Conservation (phyloP, 352 stramenopile species). For the Phytopythium kandeliae region DNA sequence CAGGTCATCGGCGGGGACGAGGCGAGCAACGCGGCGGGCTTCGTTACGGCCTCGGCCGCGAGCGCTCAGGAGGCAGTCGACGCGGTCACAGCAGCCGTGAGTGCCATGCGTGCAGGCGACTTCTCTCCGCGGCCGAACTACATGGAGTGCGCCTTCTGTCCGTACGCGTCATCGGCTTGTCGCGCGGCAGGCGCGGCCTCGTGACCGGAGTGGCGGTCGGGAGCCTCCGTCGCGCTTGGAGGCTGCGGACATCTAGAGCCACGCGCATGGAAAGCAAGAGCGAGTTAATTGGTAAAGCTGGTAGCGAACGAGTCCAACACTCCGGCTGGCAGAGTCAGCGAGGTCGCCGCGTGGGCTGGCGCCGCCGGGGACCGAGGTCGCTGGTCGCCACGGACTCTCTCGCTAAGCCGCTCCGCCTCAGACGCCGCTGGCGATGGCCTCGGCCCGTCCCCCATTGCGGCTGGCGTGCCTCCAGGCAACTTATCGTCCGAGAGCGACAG, state of each 20-base stretch:
- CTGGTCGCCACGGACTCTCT: background rate
- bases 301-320: background rate
- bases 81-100: conserved; percentile 27
- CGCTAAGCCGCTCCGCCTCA: background rate
- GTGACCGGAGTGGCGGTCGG: background rate
- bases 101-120: conserved; percentile 32
- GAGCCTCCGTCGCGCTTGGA: background rate
- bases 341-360: background rate
- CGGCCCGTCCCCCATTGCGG: background rate
- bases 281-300: background rate
- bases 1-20: conserved; percentile 48
- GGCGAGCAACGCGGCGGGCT: background rate
- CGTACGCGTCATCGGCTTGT: conserved; percentile 57
- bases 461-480: background rate
- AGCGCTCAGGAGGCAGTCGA: conserved; percentile 27
- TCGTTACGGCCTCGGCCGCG: conserved; percentile 13
- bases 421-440: background rate
- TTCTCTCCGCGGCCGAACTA: conserved; percentile 56
- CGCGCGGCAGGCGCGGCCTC: conserved; percentile 13
- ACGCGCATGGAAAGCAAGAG: background rate
- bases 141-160: conserved; percentile 65
- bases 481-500: conserved; percentile 2
- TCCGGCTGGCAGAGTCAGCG: background rate
- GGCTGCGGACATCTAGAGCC: background rate
- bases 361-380: background rate